Evolutionary conservation across 352 stramenopile species (phyloP).

Genomic region (Phytophthora chlamydospora): DNA sequence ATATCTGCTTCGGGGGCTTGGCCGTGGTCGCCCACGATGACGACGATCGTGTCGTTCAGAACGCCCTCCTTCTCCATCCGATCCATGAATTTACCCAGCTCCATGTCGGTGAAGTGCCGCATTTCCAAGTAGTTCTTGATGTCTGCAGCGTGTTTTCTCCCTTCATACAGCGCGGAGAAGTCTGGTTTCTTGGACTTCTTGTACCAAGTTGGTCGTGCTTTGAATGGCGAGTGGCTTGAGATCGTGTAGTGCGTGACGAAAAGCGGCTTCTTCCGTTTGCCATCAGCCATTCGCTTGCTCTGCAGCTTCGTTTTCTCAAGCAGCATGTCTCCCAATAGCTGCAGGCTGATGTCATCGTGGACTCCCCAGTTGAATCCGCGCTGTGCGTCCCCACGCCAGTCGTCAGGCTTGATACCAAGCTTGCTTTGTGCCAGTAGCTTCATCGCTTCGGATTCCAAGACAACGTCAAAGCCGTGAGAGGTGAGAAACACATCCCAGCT

Average conservation of each 20-base stretch:
- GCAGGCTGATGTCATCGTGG: constrained; percentile 49
- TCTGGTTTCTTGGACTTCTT: constrained; percentile 45
- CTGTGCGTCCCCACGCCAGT: constrained; percentile 29
- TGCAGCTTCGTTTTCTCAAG: constrained; percentile 49
- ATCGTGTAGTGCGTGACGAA: constrained; percentile 72
- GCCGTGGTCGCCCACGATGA: constrained; percentile 61
- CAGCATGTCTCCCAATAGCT: constrained; percentile 49
- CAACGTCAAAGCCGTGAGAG: constrained; percentile 48
- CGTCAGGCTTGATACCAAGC: constrained; percentile 32
- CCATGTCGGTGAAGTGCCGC: constrained; percentile 58
- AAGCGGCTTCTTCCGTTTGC: constrained; percentile 39
- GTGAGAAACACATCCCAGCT: constrained; percentile 58
- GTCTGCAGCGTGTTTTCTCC: constrained; percentile 35
- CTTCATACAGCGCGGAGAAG: constrained; percentile 55
- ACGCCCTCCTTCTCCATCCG: constrained; percentile 48
- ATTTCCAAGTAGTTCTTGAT: constrained; percentile 63
- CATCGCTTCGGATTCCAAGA: constrained; percentile 40
- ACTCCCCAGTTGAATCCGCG: constrained; percentile 42
- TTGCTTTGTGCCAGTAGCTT: constrained; percentile 36
- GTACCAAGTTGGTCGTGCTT: constrained; percentile 46
- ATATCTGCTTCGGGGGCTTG: constrained; percentile 50
- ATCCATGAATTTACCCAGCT: constrained; percentile 57
- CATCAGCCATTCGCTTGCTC: constrained; percentile 13
- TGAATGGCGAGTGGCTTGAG: constrained; percentile 49
- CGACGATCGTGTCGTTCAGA: constrained; percentile 62